Percentiles rank a stretch among this genome's conserved stretches.
phyloP scores from a whole-genome alignment of 345 rosid genomes.

The Leavenworthia alabamica region DNA sequence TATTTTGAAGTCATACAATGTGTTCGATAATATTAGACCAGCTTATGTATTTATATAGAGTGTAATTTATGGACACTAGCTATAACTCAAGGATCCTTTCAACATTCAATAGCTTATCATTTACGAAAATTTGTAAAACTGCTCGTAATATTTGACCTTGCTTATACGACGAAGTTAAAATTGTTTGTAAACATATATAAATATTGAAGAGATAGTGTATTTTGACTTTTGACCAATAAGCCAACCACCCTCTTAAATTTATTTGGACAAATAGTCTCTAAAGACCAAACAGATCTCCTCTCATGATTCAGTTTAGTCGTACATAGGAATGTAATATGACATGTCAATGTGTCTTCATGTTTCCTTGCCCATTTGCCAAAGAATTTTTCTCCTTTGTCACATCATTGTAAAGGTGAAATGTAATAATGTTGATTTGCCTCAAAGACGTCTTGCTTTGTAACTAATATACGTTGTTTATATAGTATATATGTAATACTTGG shows the following conservation, averaged over 20 bases:
- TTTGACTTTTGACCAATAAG: neutral
- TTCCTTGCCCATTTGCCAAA: neutral
- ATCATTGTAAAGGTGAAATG: neutral
- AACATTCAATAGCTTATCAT: slow-evolving; percentile 9
- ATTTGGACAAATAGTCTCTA: slow-evolving; percentile 6
- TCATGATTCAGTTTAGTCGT: neutral
- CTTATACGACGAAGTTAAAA: neutral
- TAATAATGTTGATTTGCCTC: too few relatives aligned
- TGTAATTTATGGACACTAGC: neutral
- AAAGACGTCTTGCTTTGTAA: neutral
- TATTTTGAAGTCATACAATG: neutral
- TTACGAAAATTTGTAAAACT: neutral
- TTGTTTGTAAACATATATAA: neutral
- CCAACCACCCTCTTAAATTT: neutral
- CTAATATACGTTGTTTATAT: neutral
- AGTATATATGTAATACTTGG: neutral
- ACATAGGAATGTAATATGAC: neutral
- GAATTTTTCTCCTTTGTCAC: neutral
- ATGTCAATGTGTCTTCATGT: slow-evolving; percentile 2
- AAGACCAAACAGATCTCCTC: neutral
- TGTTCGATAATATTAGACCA: neutral
- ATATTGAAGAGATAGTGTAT: neutral
- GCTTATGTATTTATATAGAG: neutral
- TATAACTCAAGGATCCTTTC: neutral
- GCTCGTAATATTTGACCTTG: neutral